A percentile compares a stretch with the other conserved stretches of the same genome.
phyloP scores from a whole-genome alignment of 148 eudicot genomes.

The Limonium bicolor region DNA sequence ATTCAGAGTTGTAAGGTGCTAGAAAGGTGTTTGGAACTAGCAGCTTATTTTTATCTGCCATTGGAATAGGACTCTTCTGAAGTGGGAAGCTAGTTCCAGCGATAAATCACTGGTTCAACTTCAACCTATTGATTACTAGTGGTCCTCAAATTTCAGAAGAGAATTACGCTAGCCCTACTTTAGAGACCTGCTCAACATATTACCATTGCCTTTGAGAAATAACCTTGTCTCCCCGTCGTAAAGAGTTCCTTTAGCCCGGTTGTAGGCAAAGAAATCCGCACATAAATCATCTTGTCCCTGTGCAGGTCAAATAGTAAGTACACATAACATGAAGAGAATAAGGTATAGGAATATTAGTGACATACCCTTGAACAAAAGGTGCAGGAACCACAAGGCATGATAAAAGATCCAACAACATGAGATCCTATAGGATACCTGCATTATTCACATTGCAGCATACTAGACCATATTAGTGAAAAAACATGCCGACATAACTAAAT shows the following conservation, averaged over 20 bases:
- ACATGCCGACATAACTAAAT: background rate
- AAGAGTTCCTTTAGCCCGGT: constrained; percentile 97
- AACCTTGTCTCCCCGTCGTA: constrained; percentile 96
- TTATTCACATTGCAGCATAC: constrained; percentile 6
- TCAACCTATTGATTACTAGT: too few relatives aligned
- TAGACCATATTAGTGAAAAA: too few relatives aligned
- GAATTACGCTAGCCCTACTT: too few relatives aligned
- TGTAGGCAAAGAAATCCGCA: constrained; percentile 86
- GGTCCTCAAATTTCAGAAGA: too few relatives aligned
- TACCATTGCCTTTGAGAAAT: constrained; percentile 77
- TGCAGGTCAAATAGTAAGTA: constrained; percentile 2
- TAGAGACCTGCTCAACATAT: too few relatives aligned
- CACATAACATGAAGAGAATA: background rate
- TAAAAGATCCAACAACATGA: constrained; percentile 92
- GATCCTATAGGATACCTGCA: constrained; percentile 82
- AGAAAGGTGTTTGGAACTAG: too few relatives aligned
- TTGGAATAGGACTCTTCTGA: too few relatives aligned
- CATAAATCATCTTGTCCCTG: constrained; percentile 98
- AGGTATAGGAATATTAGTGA: background rate
- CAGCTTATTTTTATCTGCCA: too few relatives aligned
- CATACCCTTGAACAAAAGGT: constrained; percentile 74
- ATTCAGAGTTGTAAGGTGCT: too few relatives aligned
- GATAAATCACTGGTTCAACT: too few relatives aligned
- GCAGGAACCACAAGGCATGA: constrained; percentile 99
- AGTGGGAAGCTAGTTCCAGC: too few relatives aligned